Conservation (phyloP, 2,329 filamentous ascomycete species). For the Sarocladium brachiariae region DNA sequence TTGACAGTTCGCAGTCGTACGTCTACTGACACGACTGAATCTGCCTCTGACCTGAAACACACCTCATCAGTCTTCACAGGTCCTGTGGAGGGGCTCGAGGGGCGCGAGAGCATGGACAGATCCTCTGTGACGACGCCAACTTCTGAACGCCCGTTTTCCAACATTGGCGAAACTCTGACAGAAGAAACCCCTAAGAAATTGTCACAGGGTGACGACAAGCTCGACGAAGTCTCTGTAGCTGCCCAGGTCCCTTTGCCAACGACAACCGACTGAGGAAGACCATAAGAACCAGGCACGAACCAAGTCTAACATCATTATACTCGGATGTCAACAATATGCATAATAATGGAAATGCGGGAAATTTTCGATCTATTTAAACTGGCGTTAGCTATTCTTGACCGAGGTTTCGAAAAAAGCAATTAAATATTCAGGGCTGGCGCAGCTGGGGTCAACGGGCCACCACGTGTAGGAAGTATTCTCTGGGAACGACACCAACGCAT, state of each 20-base stretch:
- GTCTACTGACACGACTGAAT: slow-evolving; percentile 9
- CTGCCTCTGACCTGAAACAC: slow-evolving; percentile 25
- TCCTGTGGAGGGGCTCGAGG: slow-evolving; percentile 29
- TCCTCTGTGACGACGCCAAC: slow-evolving; percentile 32
- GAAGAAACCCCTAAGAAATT: slow-evolving; percentile 26
- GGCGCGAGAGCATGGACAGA: slow-evolving; percentile 30
- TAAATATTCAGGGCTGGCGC: slow-evolving; percentile 3
- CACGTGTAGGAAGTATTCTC: not conserved
- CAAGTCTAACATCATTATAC: too few relatives aligned
- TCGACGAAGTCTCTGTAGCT: not conserved
- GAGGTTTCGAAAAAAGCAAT: too few relatives aligned
- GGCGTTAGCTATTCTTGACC: not conserved
- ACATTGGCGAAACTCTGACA: slow-evolving; percentile 22
- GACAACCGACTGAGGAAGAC: not conserved
- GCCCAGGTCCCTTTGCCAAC: not conserved
- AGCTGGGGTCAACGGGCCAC: not conserved
- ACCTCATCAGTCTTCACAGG: slow-evolving; percentile 32
- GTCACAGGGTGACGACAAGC: slow-evolving; percentile 16
- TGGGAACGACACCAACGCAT: not conserved
- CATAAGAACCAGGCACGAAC: too few relatives aligned
- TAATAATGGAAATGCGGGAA: not conserved
- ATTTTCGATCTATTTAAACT: not conserved
- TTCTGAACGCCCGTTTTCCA: slow-evolving; percentile 28
- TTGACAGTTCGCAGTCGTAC: not conserved
- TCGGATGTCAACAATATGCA: not conserved